A percentile compares a stretch with the other conserved stretches of the same genome.
phyloP scores from a whole-genome alignment of 129 eudicot species.

The Lactuca sativa region DNA sequence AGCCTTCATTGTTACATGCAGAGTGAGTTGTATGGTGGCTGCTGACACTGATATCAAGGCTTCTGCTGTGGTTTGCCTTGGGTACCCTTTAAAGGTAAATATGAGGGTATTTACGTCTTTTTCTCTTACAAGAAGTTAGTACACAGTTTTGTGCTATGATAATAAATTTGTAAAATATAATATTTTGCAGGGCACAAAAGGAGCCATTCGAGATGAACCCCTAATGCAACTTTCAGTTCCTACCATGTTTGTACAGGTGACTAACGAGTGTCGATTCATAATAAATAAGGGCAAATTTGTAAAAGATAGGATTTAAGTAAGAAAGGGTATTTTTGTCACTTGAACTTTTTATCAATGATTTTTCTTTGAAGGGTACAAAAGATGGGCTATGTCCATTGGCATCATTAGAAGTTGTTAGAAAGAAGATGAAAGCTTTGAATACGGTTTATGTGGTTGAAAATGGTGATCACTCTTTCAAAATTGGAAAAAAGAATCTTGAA shows the following conservation, averaged over 20 bases:
- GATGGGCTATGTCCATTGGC: slow-evolving; percentile 71
- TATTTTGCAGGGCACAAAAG: slow-evolving; percentile 64
- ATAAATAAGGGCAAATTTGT: no score
- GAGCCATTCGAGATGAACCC: slow-evolving; percentile 66
- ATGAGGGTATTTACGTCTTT: background rate
- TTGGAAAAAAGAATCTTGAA: slow-evolving; percentile 71
- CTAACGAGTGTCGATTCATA: background rate
- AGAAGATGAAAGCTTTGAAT: slow-evolving; percentile 51
- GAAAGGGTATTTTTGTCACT: background rate
- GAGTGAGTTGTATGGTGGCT: slow-evolving; percentile 94
- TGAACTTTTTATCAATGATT: background rate
- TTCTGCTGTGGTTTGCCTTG: slow-evolving; percentile 76
- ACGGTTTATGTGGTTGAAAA: slow-evolving; percentile 72
- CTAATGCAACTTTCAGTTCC: slow-evolving; percentile 72
- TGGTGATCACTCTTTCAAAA: slow-evolving; percentile 86
- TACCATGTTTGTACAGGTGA: slow-evolving; percentile 85
- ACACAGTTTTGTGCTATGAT: background rate
- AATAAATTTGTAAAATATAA: background rate
- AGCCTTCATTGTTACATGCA: slow-evolving; percentile 23
- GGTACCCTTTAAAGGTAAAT: slow-evolving; percentile 81
- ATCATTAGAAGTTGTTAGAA: slow-evolving; percentile 56
- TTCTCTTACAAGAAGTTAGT: background rate
- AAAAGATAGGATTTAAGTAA: no score
- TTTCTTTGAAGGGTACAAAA: slow-evolving; percentile 66
- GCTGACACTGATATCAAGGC: slow-evolving; percentile 44